phyloP scores from a whole-genome alignment of 1,284 basidiomycete species.

The Veloporphyrellus conicus region DNA sequence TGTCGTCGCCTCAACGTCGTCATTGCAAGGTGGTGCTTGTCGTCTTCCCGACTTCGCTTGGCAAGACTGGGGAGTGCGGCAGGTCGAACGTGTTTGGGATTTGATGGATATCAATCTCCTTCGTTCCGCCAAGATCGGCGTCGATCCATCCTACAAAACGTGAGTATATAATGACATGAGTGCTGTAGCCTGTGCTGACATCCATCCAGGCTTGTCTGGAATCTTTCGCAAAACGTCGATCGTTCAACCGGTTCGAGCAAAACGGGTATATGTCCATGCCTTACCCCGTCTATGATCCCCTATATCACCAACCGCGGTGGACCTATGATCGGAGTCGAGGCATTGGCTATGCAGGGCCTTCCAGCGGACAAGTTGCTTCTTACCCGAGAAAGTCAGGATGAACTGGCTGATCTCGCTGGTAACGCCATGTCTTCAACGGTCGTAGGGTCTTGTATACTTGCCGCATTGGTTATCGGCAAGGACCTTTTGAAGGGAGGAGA shows the following conservation, averaged over 20 bases:
- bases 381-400: conserved; percentile 90
- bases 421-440: conserved; percentile 98
- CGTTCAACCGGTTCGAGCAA: conserved; percentile 78
- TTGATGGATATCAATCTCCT: conserved; percentile 88
- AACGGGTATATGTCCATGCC: conserved; percentile 83
- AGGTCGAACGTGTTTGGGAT: conserved; percentile 94
- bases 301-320: conserved; percentile 94
- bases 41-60: conserved; percentile 88
- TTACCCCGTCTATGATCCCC: conserved; percentile 95
- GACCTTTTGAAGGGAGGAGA: conserved; percentile 62
- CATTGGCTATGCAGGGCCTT: conserved; percentile 88
- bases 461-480: conserved; percentile 69
- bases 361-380: conserved; percentile 88
- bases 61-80: conserved; percentile 88
- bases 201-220: conserved; percentile 76
- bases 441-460: conserved; percentile 85
- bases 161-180: conserved; percentile 37
- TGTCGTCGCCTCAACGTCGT: background rate
- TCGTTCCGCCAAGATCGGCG: conserved; percentile 73
- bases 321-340: conserved; percentile 92
- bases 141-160: conserved; percentile 86
- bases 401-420: conserved; percentile 90
- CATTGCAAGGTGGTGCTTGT: conserved; percentile 66
- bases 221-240: conserved; percentile 95
- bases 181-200: conserved; percentile 16